Percentiles rank a stretch among this genome's conserved stretches.
Evolutionary conservation across 225 moss, liverwort and hornwort species (phyloP).

Genomic region (Marchantia polymorpha): DNA sequence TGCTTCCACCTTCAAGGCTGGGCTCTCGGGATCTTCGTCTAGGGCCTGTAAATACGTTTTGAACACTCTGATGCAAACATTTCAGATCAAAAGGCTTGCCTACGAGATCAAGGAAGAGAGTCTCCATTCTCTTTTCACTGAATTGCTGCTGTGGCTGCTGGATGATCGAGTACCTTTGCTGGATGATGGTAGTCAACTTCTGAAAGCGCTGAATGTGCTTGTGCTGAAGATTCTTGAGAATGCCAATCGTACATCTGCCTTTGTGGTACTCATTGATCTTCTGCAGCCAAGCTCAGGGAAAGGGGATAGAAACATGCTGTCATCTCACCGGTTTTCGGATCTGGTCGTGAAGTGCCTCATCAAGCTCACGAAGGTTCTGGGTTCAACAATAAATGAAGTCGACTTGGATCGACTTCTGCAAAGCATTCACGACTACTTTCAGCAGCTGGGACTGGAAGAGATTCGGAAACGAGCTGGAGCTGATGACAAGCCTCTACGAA

Average conservation of each 20-base stretch:
- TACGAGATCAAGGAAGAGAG: slow-evolving; percentile 77
- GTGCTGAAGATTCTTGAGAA: slow-evolving; percentile 98
- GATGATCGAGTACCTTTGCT: slow-evolving; percentile 88
- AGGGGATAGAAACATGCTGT: slow-evolving; percentile 31
- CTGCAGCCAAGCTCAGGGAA: slow-evolving; percentile 60
- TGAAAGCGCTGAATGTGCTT: slow-evolving; percentile 94
- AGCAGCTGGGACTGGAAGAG: slow-evolving; percentile 94
- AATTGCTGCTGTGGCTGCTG: slow-evolving; percentile 86
- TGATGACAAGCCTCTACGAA: slow-evolving; percentile 94
- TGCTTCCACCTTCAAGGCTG: slow-evolving; percentile 81
- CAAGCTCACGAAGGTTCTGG: slow-evolving; percentile 96
- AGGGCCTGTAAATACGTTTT: slow-evolving; percentile 99
- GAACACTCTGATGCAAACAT: slow-evolving; percentile 89
- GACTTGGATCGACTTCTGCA: slow-evolving; percentile 93
- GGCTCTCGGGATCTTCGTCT: slow-evolving; percentile 88
- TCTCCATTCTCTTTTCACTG: slow-evolving; percentile 85
- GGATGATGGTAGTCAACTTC: slow-evolving; percentile 92
- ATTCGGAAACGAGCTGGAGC: slow-evolving; percentile 96
- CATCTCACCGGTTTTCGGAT: slow-evolving; percentile 83
- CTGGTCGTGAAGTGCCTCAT: slow-evolving; percentile 98
- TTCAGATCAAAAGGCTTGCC: slow-evolving; percentile 93
- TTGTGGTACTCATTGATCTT: slow-evolving; percentile 87
- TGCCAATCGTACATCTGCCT: slow-evolving; percentile 93
- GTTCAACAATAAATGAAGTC: slow-evolving; percentile 87
- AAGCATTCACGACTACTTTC: slow-evolving; percentile 92